phyloP scores from a whole-genome alignment of 148 eudicot genomes.

The Nyssa sinensis region DNA sequence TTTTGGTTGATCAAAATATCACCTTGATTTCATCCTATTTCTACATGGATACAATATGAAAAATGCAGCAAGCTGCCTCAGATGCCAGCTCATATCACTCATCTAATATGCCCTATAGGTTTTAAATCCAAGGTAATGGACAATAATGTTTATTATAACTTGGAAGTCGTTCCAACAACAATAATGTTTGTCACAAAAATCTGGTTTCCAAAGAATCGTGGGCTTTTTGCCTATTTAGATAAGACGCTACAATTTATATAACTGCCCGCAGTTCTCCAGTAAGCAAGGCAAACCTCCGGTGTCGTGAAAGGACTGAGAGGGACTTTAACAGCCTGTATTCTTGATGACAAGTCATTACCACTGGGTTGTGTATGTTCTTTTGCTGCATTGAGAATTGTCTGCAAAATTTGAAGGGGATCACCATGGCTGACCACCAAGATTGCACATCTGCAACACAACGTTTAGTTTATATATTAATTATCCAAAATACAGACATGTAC shows the following conservation, averaged over 20 bases:
- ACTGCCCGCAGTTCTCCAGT: slow-evolving; percentile 82
- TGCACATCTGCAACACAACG: slow-evolving; percentile 53
- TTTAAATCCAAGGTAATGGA: not conserved
- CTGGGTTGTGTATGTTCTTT: slow-evolving; percentile 26
- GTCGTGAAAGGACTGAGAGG: slow-evolving; percentile 61
- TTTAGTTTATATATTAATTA: not conserved
- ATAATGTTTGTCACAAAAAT: not conserved
- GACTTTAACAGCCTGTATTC: slow-evolving; percentile 53
- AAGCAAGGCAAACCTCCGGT: slow-evolving; percentile 58
- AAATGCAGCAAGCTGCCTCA: too few relatives aligned
- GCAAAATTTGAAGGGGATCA: slow-evolving; percentile 90
- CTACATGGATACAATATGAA: too few relatives aligned
- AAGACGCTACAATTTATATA: slow-evolving; percentile 22
- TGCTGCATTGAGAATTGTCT: slow-evolving; percentile 66
- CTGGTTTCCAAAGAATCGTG: not conserved
- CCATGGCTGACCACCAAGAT: slow-evolving; percentile 92
- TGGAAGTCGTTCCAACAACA: too few relatives aligned
- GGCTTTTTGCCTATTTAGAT: not conserved
- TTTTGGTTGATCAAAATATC: too few relatives aligned
- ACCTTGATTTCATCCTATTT: too few relatives aligned
- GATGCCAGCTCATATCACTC: not conserved
- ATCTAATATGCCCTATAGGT: not conserved
- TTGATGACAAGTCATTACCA: slow-evolving; percentile 35
- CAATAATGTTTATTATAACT: too few relatives aligned
- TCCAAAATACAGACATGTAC: not conserved